Percentiles rank a stretch among this genome's conserved stretches.
Conservation (phyloP, 768 basidiomycete species). For the Lentinus tigrinus region DNA sequence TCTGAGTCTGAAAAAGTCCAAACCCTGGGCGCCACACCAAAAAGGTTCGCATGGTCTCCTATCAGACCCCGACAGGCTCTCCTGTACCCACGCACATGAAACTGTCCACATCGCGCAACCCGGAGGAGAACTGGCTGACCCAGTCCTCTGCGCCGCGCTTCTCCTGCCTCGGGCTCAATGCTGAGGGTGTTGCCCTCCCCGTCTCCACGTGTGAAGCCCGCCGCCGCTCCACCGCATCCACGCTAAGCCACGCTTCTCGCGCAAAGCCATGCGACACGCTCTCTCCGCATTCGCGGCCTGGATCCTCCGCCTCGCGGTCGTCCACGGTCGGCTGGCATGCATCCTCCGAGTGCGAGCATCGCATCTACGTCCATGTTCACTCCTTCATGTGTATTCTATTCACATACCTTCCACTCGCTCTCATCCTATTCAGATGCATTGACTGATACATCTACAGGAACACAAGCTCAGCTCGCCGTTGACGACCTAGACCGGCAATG, state of each 20-base stretch:
- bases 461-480: too few relatives aligned
- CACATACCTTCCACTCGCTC: too few relatives aligned
- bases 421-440: too few relatives aligned
- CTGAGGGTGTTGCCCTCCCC: constrained; percentile 28
- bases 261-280: constrained; percentile 1
- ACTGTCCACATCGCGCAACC: constrained; percentile 18
- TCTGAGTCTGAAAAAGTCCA: too few relatives aligned
- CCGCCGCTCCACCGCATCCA: constrained; percentile 15
- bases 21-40: too few relatives aligned
- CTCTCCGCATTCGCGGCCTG: neutral
- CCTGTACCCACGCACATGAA: neutral
- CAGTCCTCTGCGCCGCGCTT: constrained; percentile 24
- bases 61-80: too few relatives aligned
- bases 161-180: constrained; percentile 26
- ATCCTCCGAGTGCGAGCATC: neutral
- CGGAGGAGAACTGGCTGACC: constrained; percentile 28
- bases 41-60: too few relatives aligned
- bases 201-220: constrained; percentile 21
- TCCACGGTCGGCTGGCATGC: too few relatives aligned
- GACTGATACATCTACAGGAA: too few relatives aligned
- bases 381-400: too few relatives aligned
- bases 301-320: too few relatives aligned
- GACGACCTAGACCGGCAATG: too few relatives aligned
- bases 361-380: neutral
- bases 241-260: neutral